Evolutionary conservation across 495 filamentous ascomycete genomes (phyloP), one percentile per base, ranked within the genome.

Genomic region (Penicillium mononematosum): DNA sequence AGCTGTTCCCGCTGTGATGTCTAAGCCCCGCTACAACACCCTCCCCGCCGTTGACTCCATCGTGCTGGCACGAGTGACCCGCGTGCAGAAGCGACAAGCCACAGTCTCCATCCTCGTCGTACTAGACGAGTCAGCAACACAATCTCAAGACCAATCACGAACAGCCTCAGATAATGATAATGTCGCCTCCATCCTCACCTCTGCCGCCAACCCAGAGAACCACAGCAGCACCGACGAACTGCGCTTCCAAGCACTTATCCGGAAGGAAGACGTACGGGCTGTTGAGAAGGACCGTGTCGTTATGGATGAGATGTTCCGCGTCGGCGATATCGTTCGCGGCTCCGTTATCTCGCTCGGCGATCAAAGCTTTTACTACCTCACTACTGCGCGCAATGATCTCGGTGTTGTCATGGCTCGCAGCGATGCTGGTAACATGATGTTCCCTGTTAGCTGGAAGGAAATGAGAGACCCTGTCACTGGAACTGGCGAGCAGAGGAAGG

Each of bases 221-320:
- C 70, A 77, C 58, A 76, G 68, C 48, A 79, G 63, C 56, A 72
- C 73, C 12, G 79, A 82, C 48, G 80, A 80, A 49, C 63, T 78
- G 16, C 71, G 75, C 17, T 83, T 77, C 69, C 75, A 73, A 45
- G 79, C 71, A 7, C 64, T 78, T 14, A 80, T 86, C 44, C 80
- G 93, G 9, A 84, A 85, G 58, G 93, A 98, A 73, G 94, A 98
- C 65, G 89, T 98, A 12, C 79, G 94, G 50, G 91, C 90, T 17
- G 96, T 93, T 39, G 94, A 98, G 81, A 96, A 96, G 75, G 94
- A 98, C 58, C 88, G 85, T 53, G 91, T 98, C 22, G 89, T 89
- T 67, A 87, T 96, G 59, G 85, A 87, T 62, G 91, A 96, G 66
- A 90, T 88, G 72, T 98, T 97, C 70, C 80, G 93, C 56, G 90